A percentile compares a stretch with the other conserved stretches of the same genome.
These are phyloP conservation scores for Ophiostoma sp. DNA, from an alignment of 2,329 filamentous ascomycete species.

Conservation along the genomic window DNA sequence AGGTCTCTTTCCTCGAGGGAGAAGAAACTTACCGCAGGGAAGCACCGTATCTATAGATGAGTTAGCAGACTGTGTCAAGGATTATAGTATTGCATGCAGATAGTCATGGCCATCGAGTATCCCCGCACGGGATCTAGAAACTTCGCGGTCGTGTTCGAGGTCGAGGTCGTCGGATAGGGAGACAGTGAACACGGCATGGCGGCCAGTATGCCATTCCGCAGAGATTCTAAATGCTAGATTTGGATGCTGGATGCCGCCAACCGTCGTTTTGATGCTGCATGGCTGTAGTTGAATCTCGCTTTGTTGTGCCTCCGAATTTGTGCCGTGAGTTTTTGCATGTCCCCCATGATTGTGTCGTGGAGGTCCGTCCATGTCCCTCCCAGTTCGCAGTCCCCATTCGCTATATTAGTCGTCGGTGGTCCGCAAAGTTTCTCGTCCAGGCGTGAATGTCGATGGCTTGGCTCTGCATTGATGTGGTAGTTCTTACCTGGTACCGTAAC, in stretches of 20 bases:
- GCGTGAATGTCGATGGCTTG: background rate
- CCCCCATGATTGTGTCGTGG: background rate
- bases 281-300: background rate
- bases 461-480: background rate
- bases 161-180: background rate
- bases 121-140: background rate
- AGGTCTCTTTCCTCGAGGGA: background rate
- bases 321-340: background rate
- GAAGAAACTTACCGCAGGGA: slow-evolving; percentile 55
- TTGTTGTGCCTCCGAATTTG: background rate
- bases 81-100: background rate
- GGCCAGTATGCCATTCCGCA: too few species aligned
- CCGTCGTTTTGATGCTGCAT: background rate
- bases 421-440: background rate
- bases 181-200: background rate
- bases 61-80: slow-evolving; percentile 16
- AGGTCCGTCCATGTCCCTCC: background rate
- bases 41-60: slow-evolving; percentile 75
- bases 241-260: background rate
- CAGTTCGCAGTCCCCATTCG: background rate
- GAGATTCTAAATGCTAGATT: too few species aligned
- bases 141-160: background rate
- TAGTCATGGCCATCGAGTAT: background rate
- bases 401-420: background rate
- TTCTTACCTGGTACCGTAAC: slow-evolving; percentile 39